phyloP scores from a whole-genome alignment of 192 early-diverging fungal species.

The Spizellomyces punctatus region DNA sequence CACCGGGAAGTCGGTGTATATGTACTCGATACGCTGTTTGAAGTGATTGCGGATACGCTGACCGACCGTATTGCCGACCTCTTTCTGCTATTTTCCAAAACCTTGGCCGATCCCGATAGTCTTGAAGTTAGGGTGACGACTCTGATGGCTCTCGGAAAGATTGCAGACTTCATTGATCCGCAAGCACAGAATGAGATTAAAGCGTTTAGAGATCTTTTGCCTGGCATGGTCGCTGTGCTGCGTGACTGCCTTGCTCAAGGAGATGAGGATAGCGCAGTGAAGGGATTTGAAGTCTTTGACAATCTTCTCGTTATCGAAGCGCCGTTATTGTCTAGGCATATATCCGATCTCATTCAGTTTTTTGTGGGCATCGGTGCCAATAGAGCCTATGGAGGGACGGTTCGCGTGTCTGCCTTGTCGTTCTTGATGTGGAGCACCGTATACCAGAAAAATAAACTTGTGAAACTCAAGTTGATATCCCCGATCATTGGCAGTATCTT shows the following conservation, averaged over 20 bases:
- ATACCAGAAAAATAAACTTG: constrained; percentile 81
- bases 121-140: constrained; percentile 79
- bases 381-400: constrained; percentile 63
- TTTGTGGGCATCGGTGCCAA: constrained; percentile 74
- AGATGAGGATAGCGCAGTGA: constrained; percentile 76
- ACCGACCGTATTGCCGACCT: constrained; percentile 63
- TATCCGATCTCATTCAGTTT: constrained; percentile 81
- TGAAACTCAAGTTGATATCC: constrained; percentile 79
- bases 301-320: constrained; percentile 71
- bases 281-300: constrained; percentile 90
- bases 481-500: constrained; percentile 78
- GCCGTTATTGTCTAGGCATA: constrained; percentile 76
- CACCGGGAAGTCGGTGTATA: constrained; percentile 89
- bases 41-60: constrained; percentile 77
- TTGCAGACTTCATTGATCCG: constrained; percentile 79
- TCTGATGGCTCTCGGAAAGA: constrained; percentile 73
- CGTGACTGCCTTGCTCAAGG: constrained; percentile 71
- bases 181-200: constrained; percentile 69
- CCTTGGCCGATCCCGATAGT: constrained; percentile 83
- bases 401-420: constrained; percentile 79
- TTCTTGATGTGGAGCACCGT: constrained; percentile 78
- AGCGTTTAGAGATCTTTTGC: constrained; percentile 74
- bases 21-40: constrained; percentile 84
- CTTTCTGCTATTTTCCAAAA: constrained; percentile 72
- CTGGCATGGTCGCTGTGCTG: constrained; percentile 83